phyloP scores from a whole-genome alignment of 23 red algal species.

The Chondrus crispus region DNA sequence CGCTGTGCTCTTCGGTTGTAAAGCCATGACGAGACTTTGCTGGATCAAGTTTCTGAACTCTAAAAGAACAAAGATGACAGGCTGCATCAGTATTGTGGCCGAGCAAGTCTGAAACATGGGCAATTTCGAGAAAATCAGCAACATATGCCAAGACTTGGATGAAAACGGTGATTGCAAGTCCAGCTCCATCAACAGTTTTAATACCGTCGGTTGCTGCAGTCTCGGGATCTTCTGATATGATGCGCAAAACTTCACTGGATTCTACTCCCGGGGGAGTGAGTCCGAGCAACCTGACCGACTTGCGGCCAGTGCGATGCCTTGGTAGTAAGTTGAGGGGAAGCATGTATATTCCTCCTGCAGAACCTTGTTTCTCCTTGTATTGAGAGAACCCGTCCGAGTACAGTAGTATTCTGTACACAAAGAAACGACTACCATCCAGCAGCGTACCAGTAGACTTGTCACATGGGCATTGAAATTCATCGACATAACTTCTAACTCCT shows the following conservation, averaged over 20 bases:
- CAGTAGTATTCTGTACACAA: too few relatives aligned
- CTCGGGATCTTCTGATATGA: background rate
- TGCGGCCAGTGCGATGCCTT: too few relatives aligned
- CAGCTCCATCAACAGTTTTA: background rate
- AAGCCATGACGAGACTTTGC: background rate
- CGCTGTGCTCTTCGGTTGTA: background rate
- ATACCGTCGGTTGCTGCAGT: background rate
- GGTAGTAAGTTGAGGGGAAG: too few relatives aligned
- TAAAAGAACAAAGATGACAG: background rate
- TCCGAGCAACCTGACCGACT: background rate
- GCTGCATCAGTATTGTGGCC: background rate
- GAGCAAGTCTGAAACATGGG: background rate
- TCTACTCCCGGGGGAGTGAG: background rate
- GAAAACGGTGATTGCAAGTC: background rate
- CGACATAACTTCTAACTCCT: too few relatives aligned
- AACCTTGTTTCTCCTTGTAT: too few relatives aligned
- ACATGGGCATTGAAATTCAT: too few relatives aligned
- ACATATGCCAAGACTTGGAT: background rate
- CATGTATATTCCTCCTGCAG: too few relatives aligned
- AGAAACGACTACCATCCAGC: too few relatives aligned
- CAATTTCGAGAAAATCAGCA: background rate
- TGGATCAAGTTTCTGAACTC: background rate
- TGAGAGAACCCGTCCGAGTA: too few relatives aligned
- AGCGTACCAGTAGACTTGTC: too few relatives aligned
- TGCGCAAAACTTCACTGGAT: background rate